A percentile compares a stretch with the other conserved stretches of the same genome.
Conservation (phyloP, 305 asterid species). For the Petunia hybrid region DNA sequence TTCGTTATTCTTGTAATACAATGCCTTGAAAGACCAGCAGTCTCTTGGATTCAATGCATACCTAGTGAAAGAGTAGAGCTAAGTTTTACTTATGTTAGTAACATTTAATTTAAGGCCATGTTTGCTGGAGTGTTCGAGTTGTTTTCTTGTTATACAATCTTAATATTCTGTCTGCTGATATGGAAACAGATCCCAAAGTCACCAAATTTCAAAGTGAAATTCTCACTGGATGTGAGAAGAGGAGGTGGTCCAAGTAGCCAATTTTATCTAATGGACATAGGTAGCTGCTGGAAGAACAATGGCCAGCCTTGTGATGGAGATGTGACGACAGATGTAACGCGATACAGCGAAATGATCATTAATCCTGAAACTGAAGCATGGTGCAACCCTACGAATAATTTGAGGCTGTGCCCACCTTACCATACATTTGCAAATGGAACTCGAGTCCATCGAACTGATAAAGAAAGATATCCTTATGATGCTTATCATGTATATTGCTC, state of each 20-base stretch:
- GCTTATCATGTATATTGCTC: conserved; percentile 73
- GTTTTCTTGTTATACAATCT: not conserved
- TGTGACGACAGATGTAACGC: conserved; percentile 67
- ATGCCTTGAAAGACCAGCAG: not conserved
- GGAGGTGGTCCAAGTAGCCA: conserved; percentile 77
- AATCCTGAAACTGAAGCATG: conserved; percentile 68
- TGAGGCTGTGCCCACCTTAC: conserved; percentile 64
- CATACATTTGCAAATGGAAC: conserved; percentile 69
- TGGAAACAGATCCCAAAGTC: conserved; percentile 68
- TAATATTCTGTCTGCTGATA: conserved; percentile 24
- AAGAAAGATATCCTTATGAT: conserved; percentile 57
- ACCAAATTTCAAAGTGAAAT: conserved; percentile 65
- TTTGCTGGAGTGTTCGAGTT: not conserved
- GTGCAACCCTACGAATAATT: conserved; percentile 49
- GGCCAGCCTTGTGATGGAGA: conserved; percentile 68
- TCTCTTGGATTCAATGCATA: not conserved
- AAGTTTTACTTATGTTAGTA: not conserved
- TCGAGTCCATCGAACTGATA: conserved; percentile 59
- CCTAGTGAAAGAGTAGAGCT: not conserved
- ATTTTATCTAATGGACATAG: conserved; percentile 76
- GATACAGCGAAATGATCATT: conserved; percentile 76
- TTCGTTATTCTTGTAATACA: not conserved
- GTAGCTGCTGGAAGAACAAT: conserved; percentile 87
- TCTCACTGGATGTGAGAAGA: conserved; percentile 61
- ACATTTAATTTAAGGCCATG: no score